Base-by-base conservation (phyloP, 495 filamentous ascomycete genomes). In the Parathielavia appendiculata region DNA sequence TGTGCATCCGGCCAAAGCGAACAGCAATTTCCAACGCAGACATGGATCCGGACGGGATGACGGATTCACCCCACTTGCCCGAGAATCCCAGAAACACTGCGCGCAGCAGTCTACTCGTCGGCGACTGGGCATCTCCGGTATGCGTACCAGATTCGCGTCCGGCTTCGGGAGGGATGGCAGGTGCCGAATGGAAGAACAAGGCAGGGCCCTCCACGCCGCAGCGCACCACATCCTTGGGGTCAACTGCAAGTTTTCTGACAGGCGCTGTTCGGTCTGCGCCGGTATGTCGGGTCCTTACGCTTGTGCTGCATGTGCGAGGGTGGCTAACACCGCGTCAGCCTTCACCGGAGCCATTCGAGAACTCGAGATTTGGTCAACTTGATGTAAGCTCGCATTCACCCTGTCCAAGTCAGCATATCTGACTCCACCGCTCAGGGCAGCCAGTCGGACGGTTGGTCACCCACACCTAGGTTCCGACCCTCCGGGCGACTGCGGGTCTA, bases 401-500 rank as follows among this genome's bases (percentile, higher is more conserved):
- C 16, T 8, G 1, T 7, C 35, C 20, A 39, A 36, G 14, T 22
- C n/a, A 16, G 13, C 51, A 11, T 35, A 11, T 34, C 39, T 45
- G 16, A 54, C 51, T 30, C 17, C 39, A 1, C n/a, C 38, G 20
- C 12, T 32, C 19, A 38, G 51, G 20, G 5, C 22, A 53, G 38
- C 35, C 4, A 40, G 9, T 20, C 57, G 4, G 44, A 35, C 1
- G 11, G 22, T 30, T 32, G 57, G 12, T 53, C 59, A 19, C 12
- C 44, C 19, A 12, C 14, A 4, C 12, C 45, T 50, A 23, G 26
- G 51, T 1, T 39, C 6, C 50, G 23, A 16, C 54, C 48, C 0
- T 44, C 56, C 0, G 23, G 14, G 11, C 10, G 35, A 14, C 61
- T 63, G 40, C 63, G 64, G n/a, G 65, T 82, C 30, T 85, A 83